These are phyloP conservation scores for Miscanthus lutarioriparius DNA, from an alignment of 176 grass and related monocot genomes.

Conservation along the genomic window DNA sequence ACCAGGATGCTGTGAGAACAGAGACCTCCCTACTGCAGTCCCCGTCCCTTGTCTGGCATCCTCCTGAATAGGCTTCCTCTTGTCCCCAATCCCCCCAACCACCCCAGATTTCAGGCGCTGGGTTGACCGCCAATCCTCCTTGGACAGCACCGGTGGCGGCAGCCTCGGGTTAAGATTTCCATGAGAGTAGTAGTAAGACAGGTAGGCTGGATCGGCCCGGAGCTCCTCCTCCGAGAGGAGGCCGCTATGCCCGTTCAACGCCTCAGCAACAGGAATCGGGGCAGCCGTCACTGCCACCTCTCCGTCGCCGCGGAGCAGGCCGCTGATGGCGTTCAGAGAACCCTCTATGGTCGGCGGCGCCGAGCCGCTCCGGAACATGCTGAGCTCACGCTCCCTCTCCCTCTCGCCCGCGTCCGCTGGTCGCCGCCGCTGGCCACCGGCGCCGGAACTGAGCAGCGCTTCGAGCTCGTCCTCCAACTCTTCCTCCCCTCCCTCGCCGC, in stretches of 20 bases:
- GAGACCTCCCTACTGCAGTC: conserved; percentile 34
- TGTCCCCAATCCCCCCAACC: conserved; percentile 73
- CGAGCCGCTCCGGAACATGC: conserved; percentile 82
- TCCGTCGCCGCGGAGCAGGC: conserved; percentile 38
- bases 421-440: conserved; percentile 44
- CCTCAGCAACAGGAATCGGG: conserved; percentile 44
- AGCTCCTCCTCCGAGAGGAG: conserved; percentile 75
- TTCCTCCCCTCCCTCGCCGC: conserved; percentile 47
- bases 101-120: conserved; percentile 67
- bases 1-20: conserved; percentile 55
- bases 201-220: conserved; percentile 71
- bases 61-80: conserved; percentile 46
- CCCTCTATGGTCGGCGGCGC: conserved; percentile 96
- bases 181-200: conserved; percentile 89
- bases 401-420: conserved; percentile 52
- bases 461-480: conserved; percentile 66
- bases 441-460: conserved; percentile 45
- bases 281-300: conserved; percentile 9
- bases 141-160: conserved; percentile 79
- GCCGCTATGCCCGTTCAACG: conserved; percentile 42
- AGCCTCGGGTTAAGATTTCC: conserved; percentile 90
- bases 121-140: conserved; percentile 90
- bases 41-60: conserved; percentile 43
- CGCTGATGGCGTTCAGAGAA: conserved; percentile 64
- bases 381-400: conserved; percentile 60